These are phyloP conservation scores for Phytomonas serpens DNA, from an alignment of 208 protist genomes.

Conservation along the genomic window DNA sequence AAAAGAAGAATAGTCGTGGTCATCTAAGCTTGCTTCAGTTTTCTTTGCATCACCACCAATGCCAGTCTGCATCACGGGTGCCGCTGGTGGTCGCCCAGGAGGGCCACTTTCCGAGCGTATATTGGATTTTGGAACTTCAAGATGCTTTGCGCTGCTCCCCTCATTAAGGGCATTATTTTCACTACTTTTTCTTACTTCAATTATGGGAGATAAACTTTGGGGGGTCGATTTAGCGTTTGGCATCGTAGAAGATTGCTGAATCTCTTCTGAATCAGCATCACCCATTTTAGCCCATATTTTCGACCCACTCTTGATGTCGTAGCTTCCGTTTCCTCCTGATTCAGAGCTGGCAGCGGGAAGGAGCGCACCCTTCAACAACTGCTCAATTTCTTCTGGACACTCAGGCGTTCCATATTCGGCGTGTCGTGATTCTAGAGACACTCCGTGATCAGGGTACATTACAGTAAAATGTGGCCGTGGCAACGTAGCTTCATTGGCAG, in stretches of 20 bases:
- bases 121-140: neutral
- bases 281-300: conserved; percentile 30
- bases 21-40: neutral
- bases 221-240: neutral
- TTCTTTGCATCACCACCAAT: neutral
- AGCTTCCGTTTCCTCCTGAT: conserved; percentile 77
- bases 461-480: conserved; percentile 73
- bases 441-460: conserved; percentile 53
- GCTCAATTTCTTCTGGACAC: conserved; percentile 69
- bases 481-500: conserved; percentile 45
- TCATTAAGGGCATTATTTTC: conserved; percentile 1
- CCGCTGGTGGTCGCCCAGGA: conserved; percentile 9
- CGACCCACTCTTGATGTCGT: conserved; percentile 79
- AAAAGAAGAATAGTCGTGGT: conserved; percentile 5
- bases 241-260: neutral
- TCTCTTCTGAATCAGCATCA: neutral
- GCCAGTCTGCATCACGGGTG: neutral
- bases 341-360: conserved; percentile 79
- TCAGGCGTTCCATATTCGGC: conserved; percentile 53
- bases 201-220: neutral
- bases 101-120: neutral
- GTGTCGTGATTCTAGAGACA: conserved; percentile 62
- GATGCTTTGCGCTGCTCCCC: neutral
- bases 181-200: neutral
- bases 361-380: conserved; percentile 53